Base-by-base conservation (phyloP, 2,329 filamentous ascomycete species). In the Colletotrichum lini region DNA sequence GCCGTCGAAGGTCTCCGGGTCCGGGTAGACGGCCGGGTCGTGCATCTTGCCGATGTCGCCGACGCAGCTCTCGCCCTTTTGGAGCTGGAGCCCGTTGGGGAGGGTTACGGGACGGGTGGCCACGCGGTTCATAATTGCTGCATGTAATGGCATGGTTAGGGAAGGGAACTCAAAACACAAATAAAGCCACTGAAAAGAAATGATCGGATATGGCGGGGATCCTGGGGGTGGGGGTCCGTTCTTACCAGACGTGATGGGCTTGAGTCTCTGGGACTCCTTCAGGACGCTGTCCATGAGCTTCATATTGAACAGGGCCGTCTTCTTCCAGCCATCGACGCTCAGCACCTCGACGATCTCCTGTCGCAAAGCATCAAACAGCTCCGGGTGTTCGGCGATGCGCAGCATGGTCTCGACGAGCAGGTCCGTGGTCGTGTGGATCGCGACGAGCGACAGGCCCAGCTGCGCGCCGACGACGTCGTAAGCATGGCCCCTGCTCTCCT, bases 381-480 rank as follows among this genome's bases (percentile, higher is more conserved):
- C 81, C 0, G 82, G 81, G 49, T 84, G 74, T 2, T 78, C 76
- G 0, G 76, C 77, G 16, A 87, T 73, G 45, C 86, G 81, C 44
- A 80, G 79, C 53, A 87, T 73, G 1, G 80, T 75, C 21, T 84
- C 80, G 2, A 79, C 78, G 0, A 80, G 50, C 7, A 79, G 65
- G 54, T 83, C 80, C 0, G 81, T 80, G 0, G 84, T 84, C 4
- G 81, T 85, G 72, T 86, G 83, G 18, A 85, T 82, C 4, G 83
- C 82, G 1, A 80, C 82, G 52, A 94, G 92, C 50, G 93, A 89
- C 0, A 96, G 95, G 4, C 98, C 87, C 40, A 94, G 86, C 78
- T 97, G 94, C 44, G 93, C 94, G 12, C 80, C 81, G 16, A 91
- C 84, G 0, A 86, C 82, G 79, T 95, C 88, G 78, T 94, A 96